Conservation (phyloP, 371 early-diverging fungal species). For the Rhizopus sp. region DNA sequence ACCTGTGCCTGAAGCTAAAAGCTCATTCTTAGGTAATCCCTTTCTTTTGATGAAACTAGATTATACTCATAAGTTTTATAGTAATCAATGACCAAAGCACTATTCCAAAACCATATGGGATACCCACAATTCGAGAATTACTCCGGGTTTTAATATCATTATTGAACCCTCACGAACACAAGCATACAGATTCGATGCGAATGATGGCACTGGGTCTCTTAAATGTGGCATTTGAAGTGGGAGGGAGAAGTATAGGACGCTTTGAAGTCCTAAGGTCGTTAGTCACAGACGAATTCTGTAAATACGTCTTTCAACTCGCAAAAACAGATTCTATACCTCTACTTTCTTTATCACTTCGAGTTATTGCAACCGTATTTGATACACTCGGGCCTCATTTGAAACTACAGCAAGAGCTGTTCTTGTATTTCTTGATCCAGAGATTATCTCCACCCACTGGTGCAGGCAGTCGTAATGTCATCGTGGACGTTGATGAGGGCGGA, state of each 20-base stretch:
- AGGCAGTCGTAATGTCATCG: slow-evolving; percentile 31
- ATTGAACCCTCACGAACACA: slow-evolving; percentile 86
- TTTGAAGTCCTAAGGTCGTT: slow-evolving; percentile 70
- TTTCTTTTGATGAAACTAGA: not conserved
- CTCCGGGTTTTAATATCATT: slow-evolving; percentile 88
- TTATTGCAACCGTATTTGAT: slow-evolving; percentile 73
- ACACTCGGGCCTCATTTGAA: slow-evolving; percentile 71
- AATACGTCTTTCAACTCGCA: slow-evolving; percentile 79
- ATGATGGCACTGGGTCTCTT: slow-evolving; percentile 82
- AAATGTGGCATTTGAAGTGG: slow-evolving; percentile 82
- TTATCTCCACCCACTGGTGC: slow-evolving; percentile 53
- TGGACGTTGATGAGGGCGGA: slow-evolving; percentile 47
- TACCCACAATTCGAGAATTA: slow-evolving; percentile 88
- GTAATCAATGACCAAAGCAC: slow-evolving; percentile 7
- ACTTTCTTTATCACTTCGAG: slow-evolving; percentile 63
- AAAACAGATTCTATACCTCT: slow-evolving; percentile 64
- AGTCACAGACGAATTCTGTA: slow-evolving; percentile 84
- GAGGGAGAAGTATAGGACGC: slow-evolving; percentile 76
- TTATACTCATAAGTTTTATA: too few species aligned
- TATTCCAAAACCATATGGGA: slow-evolving; percentile 64
- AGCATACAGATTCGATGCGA: slow-evolving; percentile 93
- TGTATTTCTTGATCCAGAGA: slow-evolving; percentile 76
- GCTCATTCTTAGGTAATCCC: not conserved
- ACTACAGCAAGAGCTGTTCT: slow-evolving; percentile 77
- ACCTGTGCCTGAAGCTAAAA: not conserved